Evolutionary conservation across 2,329 filamentous ascomycete species (phyloP).

Genomic region (Epicoccum nigrum): DNA sequence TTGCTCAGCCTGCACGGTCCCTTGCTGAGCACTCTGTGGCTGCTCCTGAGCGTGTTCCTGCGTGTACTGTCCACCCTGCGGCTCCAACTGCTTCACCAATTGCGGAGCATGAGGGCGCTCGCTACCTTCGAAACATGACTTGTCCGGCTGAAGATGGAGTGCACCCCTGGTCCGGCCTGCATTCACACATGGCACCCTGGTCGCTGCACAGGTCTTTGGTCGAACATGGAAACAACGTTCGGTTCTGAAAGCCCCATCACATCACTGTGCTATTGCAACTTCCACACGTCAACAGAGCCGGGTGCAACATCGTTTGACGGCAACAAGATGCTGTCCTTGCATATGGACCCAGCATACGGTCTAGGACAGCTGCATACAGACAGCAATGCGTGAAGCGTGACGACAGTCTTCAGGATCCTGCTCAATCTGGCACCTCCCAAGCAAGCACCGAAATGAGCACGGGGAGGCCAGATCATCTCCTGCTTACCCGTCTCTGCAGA

Average conservation of each 20-base stretch:
- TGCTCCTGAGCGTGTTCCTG: conserved; percentile 5
- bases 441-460: conserved; percentile 14
- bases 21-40: not conserved
- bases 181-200: conserved; percentile 48
- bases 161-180: conserved; percentile 27
- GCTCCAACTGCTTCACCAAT: conserved; percentile 13
- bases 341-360: conserved; percentile 21
- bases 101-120: conserved; percentile 8
- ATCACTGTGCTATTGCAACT: conserved; percentile 22
- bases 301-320: conserved; percentile 37
- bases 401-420: conserved; percentile 11
- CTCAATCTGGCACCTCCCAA: conserved; percentile 6
- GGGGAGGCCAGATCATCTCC: conserved; percentile 8
- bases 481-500: not conserved
- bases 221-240: conserved; percentile 15
- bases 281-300: conserved; percentile 29
- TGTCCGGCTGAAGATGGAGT: conserved; percentile 21
- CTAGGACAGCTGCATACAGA: conserved; percentile 17
- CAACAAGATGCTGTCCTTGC: conserved; percentile 35
- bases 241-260: conserved; percentile 18
- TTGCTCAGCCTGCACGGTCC: not conserved
- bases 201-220: conserved; percentile 27
- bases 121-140: conserved; percentile 18
- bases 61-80: conserved; percentile 17
- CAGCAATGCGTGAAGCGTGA: conserved; percentile 26